Evolutionary conservation across 176 grass and related monocot genomes (phyloP).

Genomic region (Ampelocalamus luodianensis): DNA sequence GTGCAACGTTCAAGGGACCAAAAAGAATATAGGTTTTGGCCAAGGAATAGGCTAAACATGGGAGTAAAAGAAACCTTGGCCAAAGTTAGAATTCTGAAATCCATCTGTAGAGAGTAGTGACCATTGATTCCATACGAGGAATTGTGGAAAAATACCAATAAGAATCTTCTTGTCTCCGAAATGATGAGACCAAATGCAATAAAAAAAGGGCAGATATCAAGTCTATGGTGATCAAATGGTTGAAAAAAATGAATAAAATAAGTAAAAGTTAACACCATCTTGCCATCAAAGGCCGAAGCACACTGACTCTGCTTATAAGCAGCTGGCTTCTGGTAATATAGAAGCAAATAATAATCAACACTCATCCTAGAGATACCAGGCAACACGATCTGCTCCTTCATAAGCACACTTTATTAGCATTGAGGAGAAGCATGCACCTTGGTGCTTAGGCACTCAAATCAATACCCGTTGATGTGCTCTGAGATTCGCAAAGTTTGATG

Average conservation of each 20-base stretch:
- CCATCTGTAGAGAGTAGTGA: background rate
- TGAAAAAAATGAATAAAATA: background rate
- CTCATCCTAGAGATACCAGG: background rate
- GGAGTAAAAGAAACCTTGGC: too few species aligned
- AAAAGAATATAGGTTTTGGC: background rate
- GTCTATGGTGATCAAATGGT: constrained; percentile 14
- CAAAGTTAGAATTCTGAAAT: too few species aligned
- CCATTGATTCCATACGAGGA: background rate
- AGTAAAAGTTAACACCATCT: background rate
- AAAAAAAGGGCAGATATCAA: background rate
- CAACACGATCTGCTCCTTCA: background rate
- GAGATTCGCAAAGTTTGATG: too few species aligned
- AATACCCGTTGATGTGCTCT: too few species aligned
- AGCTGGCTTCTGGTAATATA: background rate
- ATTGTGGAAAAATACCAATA: background rate
- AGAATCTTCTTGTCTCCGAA: background rate
- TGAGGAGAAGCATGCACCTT: background rate
- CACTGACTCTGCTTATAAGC: background rate
- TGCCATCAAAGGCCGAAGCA: background rate
- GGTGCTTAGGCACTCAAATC: too few species aligned
- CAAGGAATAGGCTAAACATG: background rate
- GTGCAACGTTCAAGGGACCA: background rate
- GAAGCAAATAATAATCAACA: background rate
- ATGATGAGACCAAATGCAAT: background rate
- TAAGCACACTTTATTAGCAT: constrained; percentile 20